phyloP scores from a whole-genome alignment of 495 filamentous ascomycete genomes.

The Amorphotheca resinae region DNA sequence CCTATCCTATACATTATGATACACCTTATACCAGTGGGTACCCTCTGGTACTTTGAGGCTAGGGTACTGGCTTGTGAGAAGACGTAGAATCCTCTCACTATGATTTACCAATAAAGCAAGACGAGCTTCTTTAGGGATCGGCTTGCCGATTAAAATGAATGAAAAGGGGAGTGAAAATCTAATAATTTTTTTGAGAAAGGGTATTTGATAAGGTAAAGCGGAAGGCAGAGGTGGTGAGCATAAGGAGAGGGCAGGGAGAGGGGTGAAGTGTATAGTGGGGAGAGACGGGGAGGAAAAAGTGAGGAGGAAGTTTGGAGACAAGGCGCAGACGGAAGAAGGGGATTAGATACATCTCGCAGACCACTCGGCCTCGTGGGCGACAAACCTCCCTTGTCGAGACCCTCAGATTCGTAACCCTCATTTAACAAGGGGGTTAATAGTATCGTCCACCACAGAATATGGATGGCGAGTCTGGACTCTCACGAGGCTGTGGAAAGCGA shows the following conservation, averaged over 20 bases:
- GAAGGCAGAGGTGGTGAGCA: not conserved
- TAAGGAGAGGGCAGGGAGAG: not conserved
- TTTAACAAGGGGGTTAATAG: not conserved
- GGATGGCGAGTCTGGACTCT: not conserved
- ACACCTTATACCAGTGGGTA: conserved; percentile 1
- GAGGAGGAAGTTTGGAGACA: not conserved
- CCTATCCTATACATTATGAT: conserved; percentile 1
- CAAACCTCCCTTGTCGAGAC: not conserved
- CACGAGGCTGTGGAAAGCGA: not conserved
- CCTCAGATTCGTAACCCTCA: not conserved
- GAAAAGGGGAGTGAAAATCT: conserved; percentile 1
- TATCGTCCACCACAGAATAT: not conserved
- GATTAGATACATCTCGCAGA: not conserved
- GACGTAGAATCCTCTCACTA: conserved; percentile 5
- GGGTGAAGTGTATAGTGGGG: not conserved
- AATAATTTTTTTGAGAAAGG: conserved; percentile 3
- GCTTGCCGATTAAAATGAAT: not conserved
- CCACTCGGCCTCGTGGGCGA: not conserved
- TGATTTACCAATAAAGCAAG: conserved; percentile 1
- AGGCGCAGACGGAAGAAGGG: not conserved
- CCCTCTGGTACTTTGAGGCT: conserved; percentile 2
- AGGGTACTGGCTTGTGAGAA: conserved; percentile 8
- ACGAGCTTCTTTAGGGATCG: conserved; percentile 2
- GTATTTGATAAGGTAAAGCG: not conserved
- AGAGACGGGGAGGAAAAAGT: not conserved